phyloP scores from a whole-genome alignment of 2,329 filamentous ascomycete species.

The Penicillium palitans region DNA sequence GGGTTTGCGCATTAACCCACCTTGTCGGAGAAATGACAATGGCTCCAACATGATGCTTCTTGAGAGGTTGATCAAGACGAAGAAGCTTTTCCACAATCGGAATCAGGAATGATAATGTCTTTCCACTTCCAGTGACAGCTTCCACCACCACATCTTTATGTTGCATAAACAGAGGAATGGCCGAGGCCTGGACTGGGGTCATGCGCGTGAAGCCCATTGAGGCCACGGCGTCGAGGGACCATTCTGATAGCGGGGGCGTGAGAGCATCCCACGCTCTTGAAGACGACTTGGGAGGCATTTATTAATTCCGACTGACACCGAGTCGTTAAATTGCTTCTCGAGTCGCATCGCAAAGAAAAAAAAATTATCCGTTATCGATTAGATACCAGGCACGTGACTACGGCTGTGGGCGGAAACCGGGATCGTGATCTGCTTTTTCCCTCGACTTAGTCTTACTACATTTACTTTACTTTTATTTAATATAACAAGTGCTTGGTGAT shows the following conservation, averaged over 20 bases:
- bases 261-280: conserved; percentile 67
- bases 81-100: conserved; percentile 81
- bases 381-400: conserved; percentile 35
- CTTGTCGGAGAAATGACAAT: conserved; percentile 88
- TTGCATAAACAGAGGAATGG: conserved; percentile 81
- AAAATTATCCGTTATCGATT: conserved; percentile 35
- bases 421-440: conserved; percentile 19
- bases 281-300: conserved; percentile 47
- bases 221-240: conserved; percentile 80
- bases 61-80: conserved; percentile 75
- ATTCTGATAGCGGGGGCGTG: conserved; percentile 71
- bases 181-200: conserved; percentile 92
- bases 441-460: conserved; percentile 11
- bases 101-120: conserved; percentile 83
- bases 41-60: conserved; percentile 84
- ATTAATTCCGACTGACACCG: neutral
- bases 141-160: conserved; percentile 94
- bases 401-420: conserved; percentile 21
- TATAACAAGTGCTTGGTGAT: neutral
- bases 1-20: conserved; percentile 30
- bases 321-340: conserved; percentile 3
- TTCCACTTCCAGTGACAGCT: conserved; percentile 87
- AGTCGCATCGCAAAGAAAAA: conserved; percentile 20
- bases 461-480: conserved; percentile 2
- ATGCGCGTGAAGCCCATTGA: conserved; percentile 84